These are phyloP conservation scores for Rhododendron mucronatum DNA, from an alignment of 148 eudicot genomes.

Conservation along the genomic window DNA sequence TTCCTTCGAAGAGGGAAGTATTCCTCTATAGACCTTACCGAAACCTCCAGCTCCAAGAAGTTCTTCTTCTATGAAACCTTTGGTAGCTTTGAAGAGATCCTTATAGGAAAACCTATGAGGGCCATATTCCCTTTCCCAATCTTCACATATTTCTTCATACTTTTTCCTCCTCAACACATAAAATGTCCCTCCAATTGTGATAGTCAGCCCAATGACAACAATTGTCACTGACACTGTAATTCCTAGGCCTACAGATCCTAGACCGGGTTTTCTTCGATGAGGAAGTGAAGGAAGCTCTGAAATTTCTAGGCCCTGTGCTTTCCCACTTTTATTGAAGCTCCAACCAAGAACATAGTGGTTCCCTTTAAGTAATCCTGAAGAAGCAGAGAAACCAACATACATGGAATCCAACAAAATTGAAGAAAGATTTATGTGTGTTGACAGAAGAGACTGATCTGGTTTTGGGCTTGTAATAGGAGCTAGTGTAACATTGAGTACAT, in stretches of 20 bases:
- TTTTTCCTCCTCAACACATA: not conserved
- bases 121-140: conserved; percentile 10
- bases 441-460: conserved; percentile 18
- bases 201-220: not conserved
- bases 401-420: no score
- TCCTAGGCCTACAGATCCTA: not conserved
- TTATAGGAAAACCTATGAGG: conserved; percentile 26
- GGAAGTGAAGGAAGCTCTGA: conserved; percentile 45
- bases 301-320: conserved; percentile 21
- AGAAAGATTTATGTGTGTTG: not conserved
- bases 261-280: not conserved
- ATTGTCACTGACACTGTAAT: not conserved
- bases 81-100: conserved; percentile 36
- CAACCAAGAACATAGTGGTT: conserved; percentile 21
- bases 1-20: conserved; percentile 14
- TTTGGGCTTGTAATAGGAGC: conserved; percentile 24
- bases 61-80: conserved; percentile 31
- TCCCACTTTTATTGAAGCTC: conserved; percentile 24
- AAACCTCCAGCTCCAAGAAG: conserved; percentile 40
- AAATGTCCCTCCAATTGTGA: not conserved
- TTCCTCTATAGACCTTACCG: conserved; percentile 44
- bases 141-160: not conserved
- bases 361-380: not conserved
- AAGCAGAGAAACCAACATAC: no score
- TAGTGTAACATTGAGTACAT: conserved; percentile 28